A percentile compares a stretch with the other conserved stretches of the same genome.
phyloP scores from a whole-genome alignment of 2,329 filamentous ascomycete species.

The Fusarium concolor region DNA sequence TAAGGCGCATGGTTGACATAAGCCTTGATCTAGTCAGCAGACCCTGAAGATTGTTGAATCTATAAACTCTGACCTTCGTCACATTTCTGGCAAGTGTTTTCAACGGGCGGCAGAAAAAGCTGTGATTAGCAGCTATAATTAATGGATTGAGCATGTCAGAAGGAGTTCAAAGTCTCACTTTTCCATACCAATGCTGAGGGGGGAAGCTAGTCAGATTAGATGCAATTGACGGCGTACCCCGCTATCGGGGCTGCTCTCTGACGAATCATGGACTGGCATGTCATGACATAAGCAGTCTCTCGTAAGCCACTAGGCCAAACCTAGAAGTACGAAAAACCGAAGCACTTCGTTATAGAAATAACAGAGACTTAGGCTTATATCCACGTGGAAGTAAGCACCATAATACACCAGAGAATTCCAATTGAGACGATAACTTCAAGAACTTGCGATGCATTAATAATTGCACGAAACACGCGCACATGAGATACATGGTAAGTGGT shows the following conservation, averaged over 20 bases:
- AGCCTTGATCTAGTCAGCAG: not conserved
- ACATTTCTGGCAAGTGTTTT: not conserved
- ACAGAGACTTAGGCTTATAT: too few species aligned
- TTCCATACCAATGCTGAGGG: not conserved
- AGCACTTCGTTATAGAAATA: too few species aligned
- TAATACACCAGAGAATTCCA: too few species aligned
- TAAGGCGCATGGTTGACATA: constrained; percentile 14
- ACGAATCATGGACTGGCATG: not conserved
- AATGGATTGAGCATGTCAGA: not conserved
- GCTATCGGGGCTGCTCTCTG: not conserved
- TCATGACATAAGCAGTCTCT: not conserved
- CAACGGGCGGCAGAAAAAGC: not conserved
- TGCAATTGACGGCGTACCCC: not conserved
- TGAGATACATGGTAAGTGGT: too few species aligned
- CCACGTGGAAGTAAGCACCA: too few species aligned
- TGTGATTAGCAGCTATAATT: not conserved
- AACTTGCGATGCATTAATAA: too few species aligned
- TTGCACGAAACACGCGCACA: too few species aligned
- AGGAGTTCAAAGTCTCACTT: not conserved
- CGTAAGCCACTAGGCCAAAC: too few species aligned
- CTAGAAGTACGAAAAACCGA: too few species aligned
- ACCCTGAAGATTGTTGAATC: not conserved
- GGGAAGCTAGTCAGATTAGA: not conserved
- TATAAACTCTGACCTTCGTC: not conserved
- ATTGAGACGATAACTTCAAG: too few species aligned